Conservation (phyloP, 2,329 filamentous ascomycete species). For the Aspergillus luchuensis region DNA sequence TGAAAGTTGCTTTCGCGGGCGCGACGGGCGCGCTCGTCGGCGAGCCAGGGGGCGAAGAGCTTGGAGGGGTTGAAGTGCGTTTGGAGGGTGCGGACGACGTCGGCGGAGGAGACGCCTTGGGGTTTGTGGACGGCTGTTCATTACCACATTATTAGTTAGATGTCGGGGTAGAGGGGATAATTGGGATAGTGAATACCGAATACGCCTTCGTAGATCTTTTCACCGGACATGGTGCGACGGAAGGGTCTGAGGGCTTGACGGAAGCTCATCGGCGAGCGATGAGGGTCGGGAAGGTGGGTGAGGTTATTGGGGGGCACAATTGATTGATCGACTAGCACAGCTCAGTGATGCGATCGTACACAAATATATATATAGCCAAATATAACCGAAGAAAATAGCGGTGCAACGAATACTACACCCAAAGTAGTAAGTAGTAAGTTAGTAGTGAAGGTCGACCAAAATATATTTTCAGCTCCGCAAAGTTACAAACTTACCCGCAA, state of each 20-base stretch:
- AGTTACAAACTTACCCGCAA: too few species aligned
- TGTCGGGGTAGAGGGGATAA: too few species aligned
- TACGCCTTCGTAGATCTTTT: slow-evolving; percentile 61
- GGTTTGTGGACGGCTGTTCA: slow-evolving; percentile 87
- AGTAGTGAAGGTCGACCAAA: too few species aligned
- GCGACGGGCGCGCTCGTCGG: slow-evolving; percentile 60
- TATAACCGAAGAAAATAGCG: too few species aligned
- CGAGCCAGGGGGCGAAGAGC: slow-evolving; percentile 77
- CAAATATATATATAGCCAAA: too few species aligned
- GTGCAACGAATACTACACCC: too few species aligned
- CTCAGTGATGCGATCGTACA: neutral
- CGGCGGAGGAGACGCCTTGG: slow-evolving; percentile 79
- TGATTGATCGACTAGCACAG: neutral
- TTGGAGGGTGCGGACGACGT: slow-evolving; percentile 87
- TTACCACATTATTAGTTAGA: neutral
- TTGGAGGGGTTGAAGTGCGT: slow-evolving; percentile 76
- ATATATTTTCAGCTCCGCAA: too few species aligned
- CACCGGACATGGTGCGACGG: slow-evolving; percentile 42
- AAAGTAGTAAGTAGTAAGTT: too few species aligned
- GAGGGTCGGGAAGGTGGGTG: neutral
- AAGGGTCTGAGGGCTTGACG: slow-evolving; percentile 32
- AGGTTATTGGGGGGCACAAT: neutral
- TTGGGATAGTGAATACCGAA: slow-evolving; percentile 12
- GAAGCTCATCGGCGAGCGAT: slow-evolving; percentile 33
- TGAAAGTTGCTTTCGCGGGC: slow-evolving; percentile 61